Conservation (phyloP, 2,329 filamentous ascomycete genomes). For the Sclerotinia subarctica region DNA sequence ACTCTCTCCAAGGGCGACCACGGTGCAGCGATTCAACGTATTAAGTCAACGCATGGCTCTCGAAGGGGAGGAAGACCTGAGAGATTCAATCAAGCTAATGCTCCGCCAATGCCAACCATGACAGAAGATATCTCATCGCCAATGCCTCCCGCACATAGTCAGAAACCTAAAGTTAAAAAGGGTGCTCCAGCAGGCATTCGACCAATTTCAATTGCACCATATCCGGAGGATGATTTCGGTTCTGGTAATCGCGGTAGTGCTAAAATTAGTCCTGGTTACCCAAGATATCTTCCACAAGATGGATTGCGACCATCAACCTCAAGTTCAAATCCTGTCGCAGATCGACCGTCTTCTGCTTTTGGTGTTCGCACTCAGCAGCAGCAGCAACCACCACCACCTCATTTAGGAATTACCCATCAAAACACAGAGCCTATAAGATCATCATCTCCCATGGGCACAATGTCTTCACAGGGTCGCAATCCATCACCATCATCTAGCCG, state of each 20-base stretch:
- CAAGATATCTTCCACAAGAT: slow-evolving; percentile 44
- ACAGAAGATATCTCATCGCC: slow-evolving; percentile 29
- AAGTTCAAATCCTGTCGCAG: slow-evolving; percentile 44
- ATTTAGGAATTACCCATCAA: slow-evolving; percentile 21
- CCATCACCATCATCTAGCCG: slow-evolving; percentile 4
- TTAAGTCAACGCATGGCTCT: slow-evolving; percentile 77
- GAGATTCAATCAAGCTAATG: slow-evolving; percentile 50
- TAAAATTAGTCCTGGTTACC: slow-evolving; percentile 1
- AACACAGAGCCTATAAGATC: slow-evolving; percentile 39
- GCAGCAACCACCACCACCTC: slow-evolving; percentile 21
- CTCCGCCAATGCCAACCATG: slow-evolving; percentile 36
- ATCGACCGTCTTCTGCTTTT: slow-evolving; percentile 46
- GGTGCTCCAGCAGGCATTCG: slow-evolving; percentile 23
- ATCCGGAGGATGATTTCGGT: slow-evolving; percentile 62
- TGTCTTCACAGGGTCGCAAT: slow-evolving; percentile 42
- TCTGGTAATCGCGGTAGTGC: slow-evolving; percentile 7
- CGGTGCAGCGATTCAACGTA: slow-evolving; percentile 81
- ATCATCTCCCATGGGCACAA: slow-evolving; percentile 47
- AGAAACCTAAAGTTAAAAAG: slow-evolving; percentile 15
- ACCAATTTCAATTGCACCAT: slow-evolving; percentile 53
- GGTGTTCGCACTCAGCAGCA: slow-evolving; percentile 44
- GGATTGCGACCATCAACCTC: slow-evolving; percentile 32
- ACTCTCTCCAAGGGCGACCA: slow-evolving; percentile 88
- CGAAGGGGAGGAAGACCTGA: slow-evolving; percentile 60
- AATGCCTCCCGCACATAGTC: slow-evolving; percentile 32